A percentile compares a stretch with the other conserved stretches of the same genome.
These are phyloP conservation scores for Fusarium beomiforme DNA, from an alignment of 2,329 filamentous ascomycete species.

Conservation along the genomic window DNA sequence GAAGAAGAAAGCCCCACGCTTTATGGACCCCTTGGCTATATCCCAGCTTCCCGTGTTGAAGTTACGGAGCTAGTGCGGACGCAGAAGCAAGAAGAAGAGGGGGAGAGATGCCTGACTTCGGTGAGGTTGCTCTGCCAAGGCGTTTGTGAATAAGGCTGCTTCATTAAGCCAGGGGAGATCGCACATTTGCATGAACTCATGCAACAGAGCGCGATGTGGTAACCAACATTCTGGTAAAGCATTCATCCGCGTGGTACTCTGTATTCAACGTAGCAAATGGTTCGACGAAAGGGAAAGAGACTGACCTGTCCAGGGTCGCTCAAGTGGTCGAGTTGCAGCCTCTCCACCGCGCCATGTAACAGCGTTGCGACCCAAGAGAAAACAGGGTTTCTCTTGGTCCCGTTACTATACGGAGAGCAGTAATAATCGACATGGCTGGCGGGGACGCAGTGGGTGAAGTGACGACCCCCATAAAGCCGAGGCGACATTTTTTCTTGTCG, in stretches of 20 bases:
- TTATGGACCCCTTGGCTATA: conserved; percentile 10
- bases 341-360: conserved; percentile 5
- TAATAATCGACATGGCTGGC: conserved; percentile 26
- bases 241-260: neutral
- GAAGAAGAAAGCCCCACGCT: conserved; percentile 19
- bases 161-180: neutral
- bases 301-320: neutral
- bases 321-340: conserved; percentile 14
- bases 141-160: neutral
- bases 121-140: neutral
- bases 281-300: neutral
- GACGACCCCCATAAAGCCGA: neutral
- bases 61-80: neutral
- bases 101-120: neutral
- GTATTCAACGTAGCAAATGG: neutral
- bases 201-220: neutral
- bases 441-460: conserved; percentile 6
- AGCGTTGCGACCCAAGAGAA: neutral
- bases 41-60: conserved; percentile 9
- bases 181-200: neutral
- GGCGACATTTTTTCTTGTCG: neutral
- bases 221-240: neutral
- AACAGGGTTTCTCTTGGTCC: conserved; percentile 7
- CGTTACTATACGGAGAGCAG: conserved; percentile 10
- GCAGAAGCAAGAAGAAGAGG: neutral